Conservation (phyloP, 2,329 filamentous ascomycete genomes). For the Trichoderma polysporum region DNA sequence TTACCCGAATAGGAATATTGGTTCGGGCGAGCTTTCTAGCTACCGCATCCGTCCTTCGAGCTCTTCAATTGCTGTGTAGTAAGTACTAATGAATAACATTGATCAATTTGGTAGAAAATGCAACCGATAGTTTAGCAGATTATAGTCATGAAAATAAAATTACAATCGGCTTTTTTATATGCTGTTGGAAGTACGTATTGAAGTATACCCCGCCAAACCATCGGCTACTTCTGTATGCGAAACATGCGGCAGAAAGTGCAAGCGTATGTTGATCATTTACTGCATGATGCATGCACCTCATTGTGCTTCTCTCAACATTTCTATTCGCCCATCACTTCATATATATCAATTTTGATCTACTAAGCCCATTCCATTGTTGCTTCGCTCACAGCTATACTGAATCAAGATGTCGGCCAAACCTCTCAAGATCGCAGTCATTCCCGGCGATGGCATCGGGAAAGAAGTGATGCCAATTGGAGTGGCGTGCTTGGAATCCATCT, state of each 20-base stretch:
- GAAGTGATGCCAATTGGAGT: constrained; percentile 50
- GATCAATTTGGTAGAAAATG: background rate
- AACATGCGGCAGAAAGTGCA: constrained; percentile 6
- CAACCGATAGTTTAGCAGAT: background rate
- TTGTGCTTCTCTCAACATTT: background rate
- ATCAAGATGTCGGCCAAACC: constrained; percentile 25
- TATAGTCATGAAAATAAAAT: background rate
- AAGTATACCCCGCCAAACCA: background rate
- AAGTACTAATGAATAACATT: background rate
- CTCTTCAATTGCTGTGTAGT: background rate
- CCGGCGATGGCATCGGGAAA: constrained; percentile 62
- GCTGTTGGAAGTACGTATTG: background rate
- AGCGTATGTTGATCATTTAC: constrained; percentile 14
- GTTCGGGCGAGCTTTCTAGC: background rate
- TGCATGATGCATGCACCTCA: background rate
- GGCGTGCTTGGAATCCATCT: constrained; percentile 44
- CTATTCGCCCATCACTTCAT: background rate
- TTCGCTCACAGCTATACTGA: background rate
- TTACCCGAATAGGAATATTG: constrained; percentile 1
- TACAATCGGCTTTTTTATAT: background rate
- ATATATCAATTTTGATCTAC: background rate
- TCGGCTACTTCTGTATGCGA: constrained; percentile 12
- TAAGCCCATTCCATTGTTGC: background rate
- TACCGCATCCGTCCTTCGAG: background rate
- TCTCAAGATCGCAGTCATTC: constrained; percentile 42